A percentile compares a stretch with the other conserved stretches of the same genome.
These are phyloP conservation scores for Anethum foeniculum DNA, from an alignment of 140 eudicot genomes.

Conservation along the genomic window DNA sequence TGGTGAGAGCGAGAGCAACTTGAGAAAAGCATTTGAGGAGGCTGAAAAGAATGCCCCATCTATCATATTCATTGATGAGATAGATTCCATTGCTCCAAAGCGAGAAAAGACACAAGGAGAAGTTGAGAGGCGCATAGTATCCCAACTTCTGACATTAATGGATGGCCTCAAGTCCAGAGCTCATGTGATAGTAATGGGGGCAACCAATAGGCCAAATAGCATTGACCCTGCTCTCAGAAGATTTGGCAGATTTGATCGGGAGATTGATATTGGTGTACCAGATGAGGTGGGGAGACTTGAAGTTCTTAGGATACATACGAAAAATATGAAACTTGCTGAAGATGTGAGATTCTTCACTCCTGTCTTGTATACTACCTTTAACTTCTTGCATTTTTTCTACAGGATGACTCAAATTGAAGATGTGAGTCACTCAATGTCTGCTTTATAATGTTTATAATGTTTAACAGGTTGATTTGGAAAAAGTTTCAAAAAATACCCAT, in stretches of 20 bases:
- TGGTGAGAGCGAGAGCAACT: slow-evolving; percentile 79
- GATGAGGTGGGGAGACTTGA: slow-evolving; percentile 81
- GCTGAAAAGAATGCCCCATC: slow-evolving; percentile 84
- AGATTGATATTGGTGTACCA: slow-evolving; percentile 85
- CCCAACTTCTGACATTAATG: slow-evolving; percentile 75
- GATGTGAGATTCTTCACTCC: slow-evolving; percentile 29
- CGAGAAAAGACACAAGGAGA: slow-evolving; percentile 78
- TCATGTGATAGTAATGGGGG: slow-evolving; percentile 78
- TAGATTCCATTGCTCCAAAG: slow-evolving; percentile 81
- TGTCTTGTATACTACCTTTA: neutral
- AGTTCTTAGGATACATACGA: slow-evolving; percentile 82
- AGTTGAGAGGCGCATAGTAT: slow-evolving; percentile 83
- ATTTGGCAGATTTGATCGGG: slow-evolving; percentile 77
- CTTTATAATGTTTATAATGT: neutral
- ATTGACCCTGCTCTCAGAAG: slow-evolving; percentile 80
- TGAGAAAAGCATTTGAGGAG: slow-evolving; percentile 80
- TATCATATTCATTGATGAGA: slow-evolving; percentile 66
- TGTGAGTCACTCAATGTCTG: no score
- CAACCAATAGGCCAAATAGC: slow-evolving; percentile 83
- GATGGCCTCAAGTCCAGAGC: slow-evolving; percentile 79
- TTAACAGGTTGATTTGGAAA: slow-evolving; percentile 62
- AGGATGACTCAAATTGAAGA: no score
- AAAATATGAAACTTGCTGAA: slow-evolving; percentile 76
- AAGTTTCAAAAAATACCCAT: slow-evolving; percentile 68
- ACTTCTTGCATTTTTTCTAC: neutral